phyloP scores from a whole-genome alignment of 768 basidiomycete genomes.

The Daedalea quercina region DNA sequence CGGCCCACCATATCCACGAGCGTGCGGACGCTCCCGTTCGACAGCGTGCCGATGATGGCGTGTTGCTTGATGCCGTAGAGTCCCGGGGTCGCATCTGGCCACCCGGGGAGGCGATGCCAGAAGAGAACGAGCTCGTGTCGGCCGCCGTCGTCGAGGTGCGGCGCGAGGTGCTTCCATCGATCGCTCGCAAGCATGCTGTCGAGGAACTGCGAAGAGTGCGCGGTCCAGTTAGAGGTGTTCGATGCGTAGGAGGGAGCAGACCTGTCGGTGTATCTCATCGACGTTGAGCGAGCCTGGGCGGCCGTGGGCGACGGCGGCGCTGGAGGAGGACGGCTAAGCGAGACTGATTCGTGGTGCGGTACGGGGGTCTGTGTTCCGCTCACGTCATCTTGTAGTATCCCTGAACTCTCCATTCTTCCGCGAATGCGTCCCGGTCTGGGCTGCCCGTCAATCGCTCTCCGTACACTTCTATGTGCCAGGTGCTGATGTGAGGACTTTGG shows the following conservation, averaged over 20 bases:
- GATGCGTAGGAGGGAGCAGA: constrained; percentile 10
- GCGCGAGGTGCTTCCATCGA: constrained; percentile 45
- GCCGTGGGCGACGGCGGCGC: constrained; percentile 31
- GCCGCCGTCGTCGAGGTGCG: constrained; percentile 35
- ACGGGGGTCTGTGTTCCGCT: constrained; percentile 5
- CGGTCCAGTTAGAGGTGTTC: neutral
- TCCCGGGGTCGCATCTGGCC: constrained; percentile 47
- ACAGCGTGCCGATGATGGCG: constrained; percentile 44
- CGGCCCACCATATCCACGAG: constrained; percentile 50
- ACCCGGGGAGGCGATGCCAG: constrained; percentile 59
- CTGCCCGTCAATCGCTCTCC: no score
- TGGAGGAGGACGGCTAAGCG: neutral
- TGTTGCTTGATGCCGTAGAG: constrained; percentile 45
- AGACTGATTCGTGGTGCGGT: constrained; percentile 19
- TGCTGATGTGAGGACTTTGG: neutral
- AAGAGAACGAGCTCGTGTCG: constrained; percentile 38
- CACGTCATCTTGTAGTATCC: constrained; percentile 45
- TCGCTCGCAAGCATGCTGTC: constrained; percentile 43
- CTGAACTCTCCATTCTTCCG: constrained; percentile 49
- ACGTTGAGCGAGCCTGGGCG: constrained; percentile 43
- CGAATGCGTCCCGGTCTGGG: constrained; percentile 42
- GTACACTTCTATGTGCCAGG: neutral
- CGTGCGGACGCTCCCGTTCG: constrained; percentile 58
- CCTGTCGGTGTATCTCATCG: constrained; percentile 53
- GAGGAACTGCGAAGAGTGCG: constrained; percentile 40